Evolutionary conservation across 306 rosid genomes (phyloP).

Genomic region (Castanopsis chinensis): DNA sequence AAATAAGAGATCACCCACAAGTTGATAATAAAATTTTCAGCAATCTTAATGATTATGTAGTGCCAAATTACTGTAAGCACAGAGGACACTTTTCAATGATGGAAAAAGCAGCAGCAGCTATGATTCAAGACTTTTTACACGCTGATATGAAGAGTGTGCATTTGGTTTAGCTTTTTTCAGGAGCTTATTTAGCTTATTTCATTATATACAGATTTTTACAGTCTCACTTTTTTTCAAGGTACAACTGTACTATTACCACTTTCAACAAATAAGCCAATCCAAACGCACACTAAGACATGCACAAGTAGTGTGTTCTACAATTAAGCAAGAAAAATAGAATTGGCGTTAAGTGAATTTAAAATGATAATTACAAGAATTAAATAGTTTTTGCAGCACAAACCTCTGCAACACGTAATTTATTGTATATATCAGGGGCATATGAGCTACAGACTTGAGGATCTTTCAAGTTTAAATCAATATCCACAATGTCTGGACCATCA

Average conservation of each 20-base stretch:
- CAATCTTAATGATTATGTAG: neutral
- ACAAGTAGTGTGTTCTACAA: neutral
- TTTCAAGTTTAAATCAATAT: conserved; percentile 55
- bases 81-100: neutral
- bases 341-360: neutral
- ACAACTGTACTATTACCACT: too few species aligned
- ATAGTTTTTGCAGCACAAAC: conserved; percentile 45
- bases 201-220: too few species aligned
- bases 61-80: conserved; percentile 5
- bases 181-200: too few species aligned
- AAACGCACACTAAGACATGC: neutral
- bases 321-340: neutral
- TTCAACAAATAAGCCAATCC: too few species aligned
- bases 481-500: conserved; percentile 33
- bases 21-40: conserved; percentile 1
- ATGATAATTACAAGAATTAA: neutral
- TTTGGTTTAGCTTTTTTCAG: too few species aligned
- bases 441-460: conserved; percentile 68
- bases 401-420: conserved; percentile 56
- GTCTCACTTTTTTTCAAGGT: too few species aligned
- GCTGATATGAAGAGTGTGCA: neutral
- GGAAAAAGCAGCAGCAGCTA: neutral
- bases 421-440: conserved; percentile 74
- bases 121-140: neutral
- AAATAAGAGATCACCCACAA: conserved; percentile 8